Percentiles rank a stretch among this genome's conserved stretches.
Conservation (phyloP, 1,284 basidiomycete species). For the Melampsora larici-populina region DNA sequence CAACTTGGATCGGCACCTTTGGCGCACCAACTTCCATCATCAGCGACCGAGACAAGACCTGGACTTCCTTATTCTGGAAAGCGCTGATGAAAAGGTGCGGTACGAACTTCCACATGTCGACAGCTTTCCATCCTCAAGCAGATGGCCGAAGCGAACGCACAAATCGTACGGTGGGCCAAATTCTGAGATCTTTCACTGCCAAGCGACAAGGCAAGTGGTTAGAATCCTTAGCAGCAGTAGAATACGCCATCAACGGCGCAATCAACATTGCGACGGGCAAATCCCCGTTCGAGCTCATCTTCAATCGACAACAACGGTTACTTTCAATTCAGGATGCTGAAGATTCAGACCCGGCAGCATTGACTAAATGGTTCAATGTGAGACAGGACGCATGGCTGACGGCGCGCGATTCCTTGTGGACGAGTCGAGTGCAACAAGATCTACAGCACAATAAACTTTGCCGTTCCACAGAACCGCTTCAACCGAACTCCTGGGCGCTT, state of each 20-base stretch:
- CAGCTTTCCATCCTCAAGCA: conserved; percentile 49
- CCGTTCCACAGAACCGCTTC: neutral
- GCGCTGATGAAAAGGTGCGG: neutral
- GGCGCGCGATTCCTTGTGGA: too few species aligned
- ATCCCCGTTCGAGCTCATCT: conserved; percentile 44
- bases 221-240: too few species aligned
- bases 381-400: neutral
- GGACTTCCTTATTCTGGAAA: conserved; percentile 8
- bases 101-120: conserved; percentile 33
- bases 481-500: neutral
- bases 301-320: conserved; percentile 8
- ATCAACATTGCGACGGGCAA: too few species aligned
- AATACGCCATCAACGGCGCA: too few species aligned
- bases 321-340: neutral
- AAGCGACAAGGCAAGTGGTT: too few species aligned
- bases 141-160: conserved; percentile 51
- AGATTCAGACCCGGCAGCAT: neutral
- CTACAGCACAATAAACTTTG: conserved; percentile 14
- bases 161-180: conserved; percentile 53
- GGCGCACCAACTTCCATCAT: neutral
- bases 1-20: neutral
- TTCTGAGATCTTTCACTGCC: conserved; percentile 39
- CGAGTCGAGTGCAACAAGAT: neutral
- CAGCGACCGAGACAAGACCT: conserved; percentile 1
- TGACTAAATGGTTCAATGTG: neutral